Base-by-base conservation (phyloP, 2,329 filamentous ascomycete genomes). In the Phialocephala subalpina region DNA sequence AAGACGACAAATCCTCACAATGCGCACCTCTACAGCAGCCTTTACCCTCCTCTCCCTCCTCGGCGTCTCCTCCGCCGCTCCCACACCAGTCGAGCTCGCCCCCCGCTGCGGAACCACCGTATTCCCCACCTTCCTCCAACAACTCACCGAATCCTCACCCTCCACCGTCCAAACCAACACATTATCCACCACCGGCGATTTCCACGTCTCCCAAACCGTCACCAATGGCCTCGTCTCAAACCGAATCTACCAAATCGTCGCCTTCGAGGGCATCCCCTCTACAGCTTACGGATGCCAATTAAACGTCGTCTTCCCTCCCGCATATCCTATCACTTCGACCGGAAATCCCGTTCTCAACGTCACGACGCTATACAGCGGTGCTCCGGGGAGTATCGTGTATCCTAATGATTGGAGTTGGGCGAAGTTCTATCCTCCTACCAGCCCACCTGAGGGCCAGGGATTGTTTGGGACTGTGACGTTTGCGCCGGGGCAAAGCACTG, bases 391-490 rank as follows among this genome's bases (percentile, higher is more conserved):
- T 16, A 66, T 69, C 47, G 7, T n/a, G 6, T 66, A 61, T 33
- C 47, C 63, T 1, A 67, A 69, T 47, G 40, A 61, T 16, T 64
- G 56, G 29, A 47, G 35, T 18, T 69, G 70, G 68, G 58, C 62
- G 16, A 64, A 57, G 3, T 60, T 70, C 45, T 66, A 56, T 35
- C 56, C 63, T 42, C 33, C 60, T n/a, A 58, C 33, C 14, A 35
- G 25, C 7, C 49, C 63, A n/a, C 35, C 66, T 1, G 14, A 62
- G 29, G 64, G 67, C 3, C 56, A 64, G 22, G 87, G 87, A 9
- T 84, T 90, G 8, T 72, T 71, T 42, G 71, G 68, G 5, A 69
- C 68, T 1, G 59, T 67, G 0, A 68, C 27, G 14, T 36, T 69
- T 14, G 40, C 25, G 12, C 22, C 61, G 3, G 67, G 67, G 35